A percentile compares a stretch with the other conserved stretches of the same genome.
Evolutionary conservation across 495 filamentous ascomycete genomes (phyloP).

Genomic region (Ramalina peruviana): DNA sequence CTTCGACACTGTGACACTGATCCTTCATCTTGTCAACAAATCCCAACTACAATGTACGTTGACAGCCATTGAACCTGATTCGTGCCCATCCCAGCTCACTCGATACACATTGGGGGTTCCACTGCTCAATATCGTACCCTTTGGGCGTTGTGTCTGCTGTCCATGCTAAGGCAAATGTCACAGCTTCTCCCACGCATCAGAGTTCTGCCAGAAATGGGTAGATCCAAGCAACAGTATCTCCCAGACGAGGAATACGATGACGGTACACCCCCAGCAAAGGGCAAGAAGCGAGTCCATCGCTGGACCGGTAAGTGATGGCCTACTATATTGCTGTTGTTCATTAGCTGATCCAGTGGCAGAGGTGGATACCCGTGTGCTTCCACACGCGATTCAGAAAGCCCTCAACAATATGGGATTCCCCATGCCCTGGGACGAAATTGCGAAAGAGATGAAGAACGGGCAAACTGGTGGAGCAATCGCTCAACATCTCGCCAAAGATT

Average conservation of each 20-base stretch:
- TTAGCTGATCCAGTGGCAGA: conserved; percentile 20
- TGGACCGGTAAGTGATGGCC: too few relatives aligned
- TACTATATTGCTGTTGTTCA: too few relatives aligned
- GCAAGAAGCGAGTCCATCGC: too few relatives aligned
- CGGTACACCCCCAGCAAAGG: too few relatives aligned
- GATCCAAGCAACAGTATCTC: too few relatives aligned
- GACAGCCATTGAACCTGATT: background rate
- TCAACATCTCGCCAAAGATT: conserved; percentile 35
- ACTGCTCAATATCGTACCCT: background rate
- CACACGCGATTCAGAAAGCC: conserved; percentile 24
- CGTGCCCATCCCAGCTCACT: background rate
- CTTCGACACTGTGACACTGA: too few relatives aligned
- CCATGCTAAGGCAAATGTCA: too few relatives aligned
- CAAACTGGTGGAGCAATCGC: conserved; percentile 32
- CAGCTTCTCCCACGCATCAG: too few relatives aligned
- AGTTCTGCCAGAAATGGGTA: too few relatives aligned
- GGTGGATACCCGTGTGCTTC: conserved; percentile 27
- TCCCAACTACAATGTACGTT: background rate
- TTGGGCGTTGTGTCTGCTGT: too few relatives aligned
- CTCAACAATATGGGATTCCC: conserved; percentile 24
- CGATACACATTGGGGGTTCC: background rate
- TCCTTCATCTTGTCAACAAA: background rate
- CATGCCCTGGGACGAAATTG: conserved; percentile 30
- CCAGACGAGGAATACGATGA: too few relatives aligned
- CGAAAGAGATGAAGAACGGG: conserved; percentile 21